Evolutionary conservation across 2,329 filamentous ascomycete genomes (phyloP).

Genomic region (Fusarium fracticaudum): DNA sequence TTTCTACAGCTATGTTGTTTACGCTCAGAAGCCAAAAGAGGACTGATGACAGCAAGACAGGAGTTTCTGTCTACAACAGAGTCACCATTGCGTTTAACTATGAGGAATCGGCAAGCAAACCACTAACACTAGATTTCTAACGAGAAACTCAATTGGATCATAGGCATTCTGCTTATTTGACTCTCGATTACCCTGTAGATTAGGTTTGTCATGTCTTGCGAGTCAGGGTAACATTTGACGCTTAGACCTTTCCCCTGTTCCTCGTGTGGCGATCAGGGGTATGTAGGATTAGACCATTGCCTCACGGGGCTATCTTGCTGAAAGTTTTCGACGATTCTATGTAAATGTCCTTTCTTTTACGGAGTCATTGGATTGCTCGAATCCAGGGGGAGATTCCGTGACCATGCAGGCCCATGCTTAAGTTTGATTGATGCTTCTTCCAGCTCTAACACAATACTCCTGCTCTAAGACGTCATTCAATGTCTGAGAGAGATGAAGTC

Average conservation of each 20-base stretch:
- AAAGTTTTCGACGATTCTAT: neutral
- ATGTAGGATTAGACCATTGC: neutral
- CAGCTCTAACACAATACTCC: neutral
- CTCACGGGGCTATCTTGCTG: neutral
- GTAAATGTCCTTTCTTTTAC: too few relatives aligned
- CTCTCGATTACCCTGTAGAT: neutral
- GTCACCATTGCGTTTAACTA: neutral
- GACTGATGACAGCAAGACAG: neutral
- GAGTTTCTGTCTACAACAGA: neutral
- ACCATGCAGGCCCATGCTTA: too few relatives aligned
- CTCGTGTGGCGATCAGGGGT: neutral
- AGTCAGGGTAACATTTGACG: neutral
- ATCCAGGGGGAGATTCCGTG: neutral
- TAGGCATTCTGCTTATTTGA: neutral
- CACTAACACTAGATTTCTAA: neutral
- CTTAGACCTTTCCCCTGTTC: neutral
- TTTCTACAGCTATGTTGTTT: slow-evolving; percentile 21
- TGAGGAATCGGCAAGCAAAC: too few relatives aligned
- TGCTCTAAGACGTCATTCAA: neutral
- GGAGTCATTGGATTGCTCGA: neutral
- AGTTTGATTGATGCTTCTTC: neutral
- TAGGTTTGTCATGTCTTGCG: neutral
- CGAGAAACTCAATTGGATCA: neutral
- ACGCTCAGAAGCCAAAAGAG: slow-evolving; percentile 12
- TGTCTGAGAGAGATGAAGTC: neutral